Evolutionary conservation across 148 eudicot genomes (phyloP).

Genomic region (Vaccinium corymbosum): DNA sequence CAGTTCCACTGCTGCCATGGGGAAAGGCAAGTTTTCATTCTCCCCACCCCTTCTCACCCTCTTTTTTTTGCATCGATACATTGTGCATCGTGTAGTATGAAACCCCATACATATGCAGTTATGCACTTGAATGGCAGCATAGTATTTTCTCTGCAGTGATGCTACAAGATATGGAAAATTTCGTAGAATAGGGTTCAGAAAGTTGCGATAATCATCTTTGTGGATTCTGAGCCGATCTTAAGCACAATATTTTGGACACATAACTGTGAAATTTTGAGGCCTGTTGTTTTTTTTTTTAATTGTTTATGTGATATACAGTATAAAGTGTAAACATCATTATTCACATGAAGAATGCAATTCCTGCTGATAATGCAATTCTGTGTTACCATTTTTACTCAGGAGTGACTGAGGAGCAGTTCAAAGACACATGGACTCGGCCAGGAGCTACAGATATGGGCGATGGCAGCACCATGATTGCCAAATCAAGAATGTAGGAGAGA

Average conservation of each 20-base stretch:
- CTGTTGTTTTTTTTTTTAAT: neutral
- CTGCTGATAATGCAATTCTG: neutral
- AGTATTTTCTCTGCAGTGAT: neutral
- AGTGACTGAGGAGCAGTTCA: constrained; percentile 71
- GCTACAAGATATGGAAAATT: neutral
- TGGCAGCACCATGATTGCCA: neutral
- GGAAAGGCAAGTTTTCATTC: constrained; percentile 47
- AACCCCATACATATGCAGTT: neutral
- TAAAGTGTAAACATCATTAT: neutral
- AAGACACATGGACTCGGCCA: constrained; percentile 63
- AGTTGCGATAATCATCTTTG: neutral
- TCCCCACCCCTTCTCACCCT: neutral
- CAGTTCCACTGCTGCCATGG: constrained; percentile 89
- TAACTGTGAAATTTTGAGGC: neutral
- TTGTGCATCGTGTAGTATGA: neutral
- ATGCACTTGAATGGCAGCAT: neutral
- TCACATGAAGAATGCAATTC: neutral
- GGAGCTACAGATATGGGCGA: constrained; percentile 33
- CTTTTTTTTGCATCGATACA: neutral
- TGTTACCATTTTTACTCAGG: constrained; percentile 29
- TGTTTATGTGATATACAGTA: neutral
- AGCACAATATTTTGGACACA: neutral
- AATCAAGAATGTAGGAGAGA: constrained; percentile 9
- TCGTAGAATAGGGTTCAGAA: neutral
- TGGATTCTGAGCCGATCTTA: neutral